phyloP scores from a whole-genome alignment of 768 basidiomycete genomes.

The Suillus plorans region DNA sequence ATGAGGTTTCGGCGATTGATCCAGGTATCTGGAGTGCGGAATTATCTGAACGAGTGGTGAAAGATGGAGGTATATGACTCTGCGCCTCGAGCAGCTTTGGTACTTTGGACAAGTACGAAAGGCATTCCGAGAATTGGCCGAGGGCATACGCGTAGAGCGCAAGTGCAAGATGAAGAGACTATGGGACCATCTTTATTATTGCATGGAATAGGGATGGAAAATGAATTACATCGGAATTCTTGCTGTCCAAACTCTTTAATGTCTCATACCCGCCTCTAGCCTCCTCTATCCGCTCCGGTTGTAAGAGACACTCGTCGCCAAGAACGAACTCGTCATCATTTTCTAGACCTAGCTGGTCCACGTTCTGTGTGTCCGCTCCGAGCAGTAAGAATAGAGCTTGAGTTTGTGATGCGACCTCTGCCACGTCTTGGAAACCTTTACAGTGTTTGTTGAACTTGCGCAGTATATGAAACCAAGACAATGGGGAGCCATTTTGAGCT shows the following conservation, averaged over 20 bases:
- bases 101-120: conserved; percentile 56
- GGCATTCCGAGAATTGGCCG: conserved; percentile 61
- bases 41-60: conserved; percentile 41
- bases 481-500: conserved; percentile 45
- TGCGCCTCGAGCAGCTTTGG: conserved; percentile 55
- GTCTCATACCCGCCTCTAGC: conserved; percentile 51
- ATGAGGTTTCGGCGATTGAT: conserved; percentile 37
- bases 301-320: conserved; percentile 58
- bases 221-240: conserved; percentile 62
- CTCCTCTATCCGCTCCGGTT: conserved; percentile 58
- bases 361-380: conserved; percentile 45
- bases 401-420: conserved; percentile 67
- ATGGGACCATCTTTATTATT: conserved; percentile 1
- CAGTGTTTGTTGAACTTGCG: conserved; percentile 90
- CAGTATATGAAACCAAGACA: conserved; percentile 78
- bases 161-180: conserved; percentile 69
- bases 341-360: conserved; percentile 53
- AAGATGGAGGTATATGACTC: conserved; percentile 48
- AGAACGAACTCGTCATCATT: conserved; percentile 35
- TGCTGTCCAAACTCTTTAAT: conserved; percentile 48
- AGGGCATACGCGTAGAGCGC: conserved; percentile 84
- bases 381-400: conserved; percentile 62
- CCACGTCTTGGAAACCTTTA: conserved; percentile 54
- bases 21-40: conserved; percentile 38
- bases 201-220: neutral